phyloP scores from a whole-genome alignment of 805 yeast genomes.

The Candida odintsovae region DNA sequence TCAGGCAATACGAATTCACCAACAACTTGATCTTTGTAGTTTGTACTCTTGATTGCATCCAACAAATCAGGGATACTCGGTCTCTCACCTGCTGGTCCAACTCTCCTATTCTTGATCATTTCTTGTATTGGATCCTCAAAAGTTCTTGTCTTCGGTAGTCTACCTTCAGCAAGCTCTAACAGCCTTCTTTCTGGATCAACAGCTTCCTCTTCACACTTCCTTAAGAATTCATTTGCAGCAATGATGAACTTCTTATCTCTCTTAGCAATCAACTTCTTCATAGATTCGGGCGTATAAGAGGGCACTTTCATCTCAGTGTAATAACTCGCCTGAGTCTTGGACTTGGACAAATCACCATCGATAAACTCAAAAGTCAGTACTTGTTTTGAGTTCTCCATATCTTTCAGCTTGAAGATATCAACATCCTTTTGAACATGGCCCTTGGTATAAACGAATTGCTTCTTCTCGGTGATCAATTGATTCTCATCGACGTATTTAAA shows the following conservation, averaged over 20 bases:
- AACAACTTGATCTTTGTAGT: slow-evolving; percentile 61
- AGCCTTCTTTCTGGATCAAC: slow-evolving; percentile 39
- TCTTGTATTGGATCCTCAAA: slow-evolving; percentile 59
- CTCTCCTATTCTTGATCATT: slow-evolving; percentile 35
- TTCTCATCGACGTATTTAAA: slow-evolving; percentile 78
- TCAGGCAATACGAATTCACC: slow-evolving; percentile 42
- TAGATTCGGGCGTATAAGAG: slow-evolving; percentile 46
- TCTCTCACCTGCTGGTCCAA: slow-evolving; percentile 25
- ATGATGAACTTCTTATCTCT: slow-evolving; percentile 47
- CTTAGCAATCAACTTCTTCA: slow-evolving; percentile 53
- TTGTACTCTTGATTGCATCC: slow-evolving; percentile 40
- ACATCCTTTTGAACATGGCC: slow-evolving; percentile 54
- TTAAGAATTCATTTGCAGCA: slow-evolving; percentile 33
- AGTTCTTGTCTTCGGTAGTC: slow-evolving; percentile 44
- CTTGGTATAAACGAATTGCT: slow-evolving; percentile 30
- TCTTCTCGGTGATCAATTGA: slow-evolving; percentile 40
- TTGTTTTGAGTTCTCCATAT: slow-evolving; percentile 37
- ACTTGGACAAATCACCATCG: slow-evolving; percentile 54
- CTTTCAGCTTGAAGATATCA: slow-evolving; percentile 45
- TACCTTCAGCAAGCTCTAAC: slow-evolving; percentile 26
- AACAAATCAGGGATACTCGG: slow-evolving; percentile 47
- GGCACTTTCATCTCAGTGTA: slow-evolving; percentile 44
- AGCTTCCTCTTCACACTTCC: slow-evolving; percentile 23
- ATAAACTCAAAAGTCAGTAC: slow-evolving; percentile 69
- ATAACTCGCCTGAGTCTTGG: slow-evolving; percentile 38